phyloP scores from a whole-genome alignment of 495 filamentous ascomycete genomes.

The Trypethelium eluteriae region DNA sequence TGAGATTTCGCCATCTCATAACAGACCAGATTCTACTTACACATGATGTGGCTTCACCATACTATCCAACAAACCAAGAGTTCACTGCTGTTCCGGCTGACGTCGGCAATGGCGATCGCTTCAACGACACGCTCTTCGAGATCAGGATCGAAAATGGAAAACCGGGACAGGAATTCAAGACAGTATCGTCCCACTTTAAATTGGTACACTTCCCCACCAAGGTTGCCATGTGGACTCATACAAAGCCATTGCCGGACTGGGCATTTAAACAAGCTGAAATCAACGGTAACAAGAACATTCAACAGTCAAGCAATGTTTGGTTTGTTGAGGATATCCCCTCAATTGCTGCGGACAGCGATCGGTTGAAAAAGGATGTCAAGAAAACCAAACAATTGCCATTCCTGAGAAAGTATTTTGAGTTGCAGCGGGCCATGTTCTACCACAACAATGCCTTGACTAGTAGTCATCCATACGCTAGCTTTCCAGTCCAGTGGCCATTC shows the following conservation, averaged over 20 bases:
- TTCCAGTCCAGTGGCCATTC: slow-evolving; percentile 97
- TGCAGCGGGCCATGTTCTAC: slow-evolving; percentile 97
- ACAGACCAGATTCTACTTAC: slow-evolving; percentile 83
- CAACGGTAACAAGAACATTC: slow-evolving; percentile 96
- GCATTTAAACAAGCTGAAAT: slow-evolving; percentile 95
- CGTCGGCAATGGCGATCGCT: slow-evolving; percentile 65
- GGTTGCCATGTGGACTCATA: slow-evolving; percentile 98
- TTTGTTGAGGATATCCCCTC: slow-evolving; percentile 84
- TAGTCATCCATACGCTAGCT: slow-evolving; percentile 89
- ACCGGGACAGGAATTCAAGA: slow-evolving; percentile 73
- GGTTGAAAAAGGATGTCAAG: slow-evolving; percentile 61
- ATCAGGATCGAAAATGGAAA: slow-evolving; percentile 85
- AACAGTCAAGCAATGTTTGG: slow-evolving; percentile 88
- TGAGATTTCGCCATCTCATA: slow-evolving; percentile 79
- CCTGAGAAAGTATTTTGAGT: slow-evolving; percentile 88
- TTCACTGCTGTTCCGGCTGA: slow-evolving; percentile 77
- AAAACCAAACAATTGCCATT: slow-evolving; percentile 79
- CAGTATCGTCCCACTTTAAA: slow-evolving; percentile 85
- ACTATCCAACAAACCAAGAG: slow-evolving; percentile 95
- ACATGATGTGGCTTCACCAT: slow-evolving; percentile 98
- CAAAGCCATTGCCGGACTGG: slow-evolving; percentile 90
- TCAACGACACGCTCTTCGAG: slow-evolving; percentile 90
- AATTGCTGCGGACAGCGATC: slow-evolving; percentile 57
- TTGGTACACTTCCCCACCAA: slow-evolving; percentile 86
- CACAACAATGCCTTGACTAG: slow-evolving; percentile 97